Conservation (phyloP, 305 asterid genomes). For the Fraxinus greggii region DNA sequence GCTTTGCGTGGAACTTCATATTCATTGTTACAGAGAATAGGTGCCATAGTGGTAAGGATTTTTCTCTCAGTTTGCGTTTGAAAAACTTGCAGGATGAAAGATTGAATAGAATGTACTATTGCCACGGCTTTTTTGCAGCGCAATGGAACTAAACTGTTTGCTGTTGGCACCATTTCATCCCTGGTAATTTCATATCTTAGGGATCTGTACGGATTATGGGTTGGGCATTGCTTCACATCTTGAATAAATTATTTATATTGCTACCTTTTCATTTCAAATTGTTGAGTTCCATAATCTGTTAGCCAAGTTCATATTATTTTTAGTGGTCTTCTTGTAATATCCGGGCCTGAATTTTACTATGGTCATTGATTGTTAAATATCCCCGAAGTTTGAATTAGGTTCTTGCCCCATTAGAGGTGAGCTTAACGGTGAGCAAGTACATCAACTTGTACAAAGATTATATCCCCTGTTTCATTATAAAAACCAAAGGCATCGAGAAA, state of each 20-base stretch:
- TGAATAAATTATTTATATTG: neutral
- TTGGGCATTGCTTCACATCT: neutral
- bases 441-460: neutral
- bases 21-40: constrained; percentile 74
- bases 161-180: constrained; percentile 83
- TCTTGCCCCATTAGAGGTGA: neutral
- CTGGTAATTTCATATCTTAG: constrained; percentile 44
- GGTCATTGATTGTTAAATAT: neutral
- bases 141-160: constrained; percentile 79
- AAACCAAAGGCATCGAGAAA: neutral
- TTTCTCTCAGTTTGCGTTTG: neutral
- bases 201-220: neutral
- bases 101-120: constrained; percentile 20
- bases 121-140: constrained; percentile 46
- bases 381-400: neutral
- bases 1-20: constrained; percentile 80
- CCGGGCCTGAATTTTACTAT: neutral
- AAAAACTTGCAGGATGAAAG: neutral
- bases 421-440: neutral
- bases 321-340: neutral
- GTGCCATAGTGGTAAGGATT: constrained; percentile 71
- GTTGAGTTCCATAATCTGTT: constrained; percentile 7
- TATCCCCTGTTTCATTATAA: neutral
- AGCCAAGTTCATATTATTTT: neutral
- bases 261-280: neutral